Base-by-base conservation (phyloP, 805 yeast genomes). In the Barnettozyma siamensis region DNA sequence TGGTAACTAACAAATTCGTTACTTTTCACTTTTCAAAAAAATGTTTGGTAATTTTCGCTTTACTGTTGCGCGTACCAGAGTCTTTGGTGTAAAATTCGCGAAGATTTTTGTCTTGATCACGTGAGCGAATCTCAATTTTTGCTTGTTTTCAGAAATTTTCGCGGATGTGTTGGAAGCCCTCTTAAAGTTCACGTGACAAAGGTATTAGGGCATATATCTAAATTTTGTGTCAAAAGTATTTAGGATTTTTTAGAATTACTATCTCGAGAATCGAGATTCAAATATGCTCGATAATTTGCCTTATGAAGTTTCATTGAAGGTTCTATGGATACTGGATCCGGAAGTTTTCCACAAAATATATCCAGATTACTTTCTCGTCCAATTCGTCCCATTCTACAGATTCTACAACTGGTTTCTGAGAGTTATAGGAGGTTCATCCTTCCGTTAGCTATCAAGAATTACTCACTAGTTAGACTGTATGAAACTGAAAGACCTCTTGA, bases 281-380 rank as follows among this genome's bases (percentile, higher is more conserved):
- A n/a, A n/a, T n/a, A 29, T 30, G 34, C 17, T 31, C 5, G 50
- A 49, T 16, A 12, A 16, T 10, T 21, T 51, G 1, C 53, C 55
- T 2, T 31, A 20, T 2, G 54, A 50, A 37, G 33, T 51, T 8
- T 10, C 40, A 1, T 38, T 40, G 12, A 26, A 37, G 7, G 37
- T 51, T 5, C 9, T 38, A 1, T 28, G 19, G 1, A 18, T 24
- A 7, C 9, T 47, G 5, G 47, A 43, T 29, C 33, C 40, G 2
- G 19, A 24, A 7, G 21, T 36, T 8, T 19, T 15, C 27, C 7
- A 9, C 3, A 27, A 30, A n/a, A 20, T 4, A 15, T 34, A 31
- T 15, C 56, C 56, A 21, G 21, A 37, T 9, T 46, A 37, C 33
- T 49, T 2, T 52, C 42, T 39, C 40, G 38, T n/a, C 35, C 36